These are phyloP conservation scores for Aspergillus pseudotamarii DNA, from an alignment of 2,329 filamentous ascomycete genomes.

Conservation along the genomic window DNA sequence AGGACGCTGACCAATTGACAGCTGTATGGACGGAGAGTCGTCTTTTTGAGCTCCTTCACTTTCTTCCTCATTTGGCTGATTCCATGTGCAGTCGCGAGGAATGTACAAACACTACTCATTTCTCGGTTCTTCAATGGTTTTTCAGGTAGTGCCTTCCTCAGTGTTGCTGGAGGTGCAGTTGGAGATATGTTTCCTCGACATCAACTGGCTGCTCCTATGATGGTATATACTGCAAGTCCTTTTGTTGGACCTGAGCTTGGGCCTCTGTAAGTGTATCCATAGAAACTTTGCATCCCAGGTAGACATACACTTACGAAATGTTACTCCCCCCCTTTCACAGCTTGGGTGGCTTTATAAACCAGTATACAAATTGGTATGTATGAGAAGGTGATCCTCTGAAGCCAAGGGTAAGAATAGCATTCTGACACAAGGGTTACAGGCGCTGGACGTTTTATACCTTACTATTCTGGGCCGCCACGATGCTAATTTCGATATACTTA, in stretches of 20 bases:
- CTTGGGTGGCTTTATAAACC: constrained; percentile 78
- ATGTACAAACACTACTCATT: constrained; percentile 77
- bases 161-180: constrained; percentile 49
- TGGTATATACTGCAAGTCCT: constrained; percentile 69
- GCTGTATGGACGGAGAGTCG: constrained; percentile 80
- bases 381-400: neutral
- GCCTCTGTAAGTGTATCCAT: constrained; percentile 45
- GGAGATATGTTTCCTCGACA: neutral
- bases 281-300: neutral
- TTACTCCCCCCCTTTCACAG: constrained; percentile 20
- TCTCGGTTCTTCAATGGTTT: constrained; percentile 68
- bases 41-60: constrained; percentile 75
- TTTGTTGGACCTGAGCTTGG: constrained; percentile 62
- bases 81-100: constrained; percentile 75
- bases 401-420: constrained; percentile 2
- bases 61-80: constrained; percentile 80
- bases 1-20: constrained; percentile 28
- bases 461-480: constrained; percentile 74
- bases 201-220: constrained; percentile 29
- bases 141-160: constrained; percentile 56
- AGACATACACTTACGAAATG: neutral
- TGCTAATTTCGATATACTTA: constrained; percentile 66
- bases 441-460: constrained; percentile 84
- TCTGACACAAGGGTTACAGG: constrained; percentile 35
- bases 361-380: constrained; percentile 64